Percentiles rank a stretch among this genome's conserved stretches.
Evolutionary conservation across 768 basidiomycete species (phyloP).

Genomic region (Termitomyces sp.): DNA sequence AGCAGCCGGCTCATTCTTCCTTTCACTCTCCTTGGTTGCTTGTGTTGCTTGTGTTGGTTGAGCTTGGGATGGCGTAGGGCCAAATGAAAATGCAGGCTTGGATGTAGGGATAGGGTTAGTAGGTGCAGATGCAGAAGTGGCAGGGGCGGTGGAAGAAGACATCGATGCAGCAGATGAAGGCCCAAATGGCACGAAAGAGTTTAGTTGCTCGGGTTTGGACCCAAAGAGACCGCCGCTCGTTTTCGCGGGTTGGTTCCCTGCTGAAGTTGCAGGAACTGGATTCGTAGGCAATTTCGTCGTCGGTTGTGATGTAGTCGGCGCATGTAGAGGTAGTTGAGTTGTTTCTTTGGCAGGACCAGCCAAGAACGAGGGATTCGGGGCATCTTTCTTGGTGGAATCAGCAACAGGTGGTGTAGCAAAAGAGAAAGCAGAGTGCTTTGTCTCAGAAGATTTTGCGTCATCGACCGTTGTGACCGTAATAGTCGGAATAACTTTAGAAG

Average conservation of each 20-base stretch:
- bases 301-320: slow-evolving; percentile 9
- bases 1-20: slow-evolving; percentile 5
- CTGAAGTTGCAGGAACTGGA: slow-evolving; percentile 1
- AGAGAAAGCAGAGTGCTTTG: slow-evolving; percentile 15
- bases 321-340: slow-evolving; percentile 3
- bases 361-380: slow-evolving; percentile 1
- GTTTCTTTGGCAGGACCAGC: slow-evolving; percentile 2
- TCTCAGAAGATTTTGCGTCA: slow-evolving; percentile 16
- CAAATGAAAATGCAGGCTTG: slow-evolving; percentile 8
- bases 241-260: slow-evolving; percentile 7
- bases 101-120: slow-evolving; percentile 3
- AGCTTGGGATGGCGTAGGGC: slow-evolving; percentile 9
- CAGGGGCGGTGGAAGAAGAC: background rate
- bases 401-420: slow-evolving; percentile 14
- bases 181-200: slow-evolving; percentile 7
- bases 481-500: slow-evolving; percentile 18
- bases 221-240: slow-evolving; percentile 8
- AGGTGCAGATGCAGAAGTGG: background rate
- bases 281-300: slow-evolving; percentile 9
- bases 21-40: slow-evolving; percentile 7
- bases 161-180: background rate
- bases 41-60: slow-evolving; percentile 4
- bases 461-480: slow-evolving; percentile 25
- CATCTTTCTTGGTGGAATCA: slow-evolving; percentile 8
- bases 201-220: slow-evolving; percentile 1